A percentile compares a stretch with the other conserved stretches of the same genome.
These are phyloP conservation scores for Tolypocladium paradoxum DNA, from an alignment of 2,329 filamentous ascomycete genomes.

Conservation along the genomic window DNA sequence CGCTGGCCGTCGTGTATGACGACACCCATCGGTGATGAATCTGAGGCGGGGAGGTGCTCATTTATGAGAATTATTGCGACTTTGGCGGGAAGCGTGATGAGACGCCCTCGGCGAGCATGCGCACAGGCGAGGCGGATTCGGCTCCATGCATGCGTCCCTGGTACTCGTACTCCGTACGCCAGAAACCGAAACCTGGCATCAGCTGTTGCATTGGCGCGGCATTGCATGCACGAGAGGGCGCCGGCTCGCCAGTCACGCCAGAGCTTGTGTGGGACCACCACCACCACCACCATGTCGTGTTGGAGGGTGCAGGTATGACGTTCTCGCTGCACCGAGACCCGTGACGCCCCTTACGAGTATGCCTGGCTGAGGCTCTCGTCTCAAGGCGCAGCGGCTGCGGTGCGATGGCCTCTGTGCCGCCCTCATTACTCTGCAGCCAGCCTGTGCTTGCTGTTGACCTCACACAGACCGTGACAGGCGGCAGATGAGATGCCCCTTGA, in stretches of 20 bases:
- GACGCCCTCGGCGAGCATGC: too few relatives aligned
- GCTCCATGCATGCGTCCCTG: too few relatives aligned
- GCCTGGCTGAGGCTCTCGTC: background rate
- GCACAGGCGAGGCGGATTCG: too few relatives aligned
- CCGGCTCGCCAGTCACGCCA: background rate
- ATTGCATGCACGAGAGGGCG: background rate
- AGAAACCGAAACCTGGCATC: too few relatives aligned
- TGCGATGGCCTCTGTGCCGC: background rate
- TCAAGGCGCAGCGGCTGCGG: background rate
- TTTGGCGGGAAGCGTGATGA: background rate
- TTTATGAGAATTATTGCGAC: background rate
- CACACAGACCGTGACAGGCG: background rate
- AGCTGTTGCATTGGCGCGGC: background rate
- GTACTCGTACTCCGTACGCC: too few relatives aligned
- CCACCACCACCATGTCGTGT: constrained; percentile 3
- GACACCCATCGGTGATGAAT: background rate
- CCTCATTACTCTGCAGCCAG: background rate
- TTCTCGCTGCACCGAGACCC: constrained; percentile 4
- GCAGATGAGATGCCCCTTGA: background rate
- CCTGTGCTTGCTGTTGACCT: background rate
- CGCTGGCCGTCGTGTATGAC: background rate
- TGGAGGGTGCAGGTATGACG: constrained; percentile 4
- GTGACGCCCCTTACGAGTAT: too few relatives aligned
- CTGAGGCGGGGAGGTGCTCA: background rate
- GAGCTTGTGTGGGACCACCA: background rate